Evolutionary conservation across 169 alveolate genomes (phyloP).

Genomic region (Plasmodium inui): DNA sequence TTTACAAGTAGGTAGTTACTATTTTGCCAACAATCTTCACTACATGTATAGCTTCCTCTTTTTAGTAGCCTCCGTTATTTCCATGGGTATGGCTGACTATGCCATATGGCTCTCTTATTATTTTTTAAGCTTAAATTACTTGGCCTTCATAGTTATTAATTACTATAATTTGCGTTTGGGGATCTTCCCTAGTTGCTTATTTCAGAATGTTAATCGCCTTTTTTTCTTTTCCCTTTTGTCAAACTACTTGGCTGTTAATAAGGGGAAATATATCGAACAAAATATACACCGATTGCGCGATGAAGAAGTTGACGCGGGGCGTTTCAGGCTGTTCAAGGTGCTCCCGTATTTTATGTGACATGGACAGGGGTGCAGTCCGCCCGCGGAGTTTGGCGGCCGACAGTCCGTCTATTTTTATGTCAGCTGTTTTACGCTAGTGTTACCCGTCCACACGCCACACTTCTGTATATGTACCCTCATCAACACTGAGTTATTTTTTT

Average conservation of each 20-base stretch:
- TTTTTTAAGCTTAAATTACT: constrained; percentile 35
- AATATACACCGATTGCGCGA: constrained; percentile 24
- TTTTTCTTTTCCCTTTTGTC: constrained; percentile 49
- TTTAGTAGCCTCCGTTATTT: constrained; percentile 25
- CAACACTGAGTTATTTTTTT: neutral
- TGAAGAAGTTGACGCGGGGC: constrained; percentile 8
- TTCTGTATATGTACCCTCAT: neutral
- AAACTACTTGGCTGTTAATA: constrained; percentile 39
- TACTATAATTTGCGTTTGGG: constrained; percentile 30
- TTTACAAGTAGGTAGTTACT: constrained; percentile 49
- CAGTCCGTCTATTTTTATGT: neutral
- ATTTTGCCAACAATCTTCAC: constrained; percentile 31
- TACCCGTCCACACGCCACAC: neutral
- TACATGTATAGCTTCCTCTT: constrained; percentile 7
- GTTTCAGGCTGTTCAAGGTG: constrained; percentile 16
- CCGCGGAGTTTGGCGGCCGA: neutral
- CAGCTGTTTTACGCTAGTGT: neutral
- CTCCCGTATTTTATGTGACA: constrained; percentile 28
- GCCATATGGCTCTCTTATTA: constrained; percentile 54
- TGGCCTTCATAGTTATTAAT: constrained; percentile 32
- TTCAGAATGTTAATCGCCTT: constrained; percentile 31
- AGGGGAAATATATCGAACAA: constrained; percentile 60
- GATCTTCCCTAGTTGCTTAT: constrained; percentile 16
- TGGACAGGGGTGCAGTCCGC: neutral
- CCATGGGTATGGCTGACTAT: constrained; percentile 50